Evolutionary conservation across 805 yeast genomes (phyloP), one percentile per base, ranked within the genome.

Genomic region (Candida manassasensis): DNA sequence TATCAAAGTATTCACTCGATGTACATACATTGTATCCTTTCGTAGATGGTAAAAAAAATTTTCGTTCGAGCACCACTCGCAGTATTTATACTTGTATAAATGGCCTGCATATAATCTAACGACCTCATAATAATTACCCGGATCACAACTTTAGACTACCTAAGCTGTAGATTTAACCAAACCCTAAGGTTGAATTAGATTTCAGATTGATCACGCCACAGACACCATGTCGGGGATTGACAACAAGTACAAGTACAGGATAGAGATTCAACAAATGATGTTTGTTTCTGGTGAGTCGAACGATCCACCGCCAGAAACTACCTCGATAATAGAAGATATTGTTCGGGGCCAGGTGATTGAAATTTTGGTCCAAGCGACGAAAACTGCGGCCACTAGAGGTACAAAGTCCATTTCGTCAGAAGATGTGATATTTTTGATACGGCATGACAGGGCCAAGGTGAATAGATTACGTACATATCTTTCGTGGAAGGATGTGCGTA

Each of bases 241-340:
- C 36, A 52, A 43, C 39, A 78, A 78, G 54, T 80, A 84, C 63
- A 79, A 81, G 53, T 93, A 90, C 59, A 70, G 95, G 38, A 76
- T 84, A 25, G 98, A 93, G 64, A 93, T 93, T 50, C 98, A 93
- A 60, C 73, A 85, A 66, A 93, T 93, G 98, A 93, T 93, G 98
- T 93, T 93, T 67, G 98, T 93, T 37, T 74, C 83, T 37, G 98
- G 98, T 2, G 97, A 93, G 56, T 78, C 93, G 0, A 85, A 84
- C 47, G 98, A 93, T 50, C 94, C 97, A 2, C 95, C 97, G 0
- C 73, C 82, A 11, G 95, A 85, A 44, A 86, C 97, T 0, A 84
- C 96, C 0, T 79, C 90, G n/a, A 62, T 93, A 35, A 87, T 90
- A 28, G 98, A 93, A 55, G 97, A 93, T 53, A 87, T 93, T 30